Conservation (phyloP, 2,329 filamentous ascomycete genomes). For the Alternaria tenuissima region DNA sequence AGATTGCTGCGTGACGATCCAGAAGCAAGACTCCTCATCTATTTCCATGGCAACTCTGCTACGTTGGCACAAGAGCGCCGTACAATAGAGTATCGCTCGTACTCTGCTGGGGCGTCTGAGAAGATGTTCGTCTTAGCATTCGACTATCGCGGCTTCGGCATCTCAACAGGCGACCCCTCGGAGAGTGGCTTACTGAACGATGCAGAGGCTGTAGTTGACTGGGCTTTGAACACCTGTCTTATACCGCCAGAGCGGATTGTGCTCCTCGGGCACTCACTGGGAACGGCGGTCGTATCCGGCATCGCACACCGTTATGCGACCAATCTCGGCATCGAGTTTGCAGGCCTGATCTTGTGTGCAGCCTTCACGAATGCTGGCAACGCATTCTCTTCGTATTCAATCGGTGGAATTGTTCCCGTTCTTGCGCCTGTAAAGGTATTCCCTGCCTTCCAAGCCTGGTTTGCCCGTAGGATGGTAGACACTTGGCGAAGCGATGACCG, state of each 20-base stretch:
- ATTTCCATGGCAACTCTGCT: constrained; percentile 70
- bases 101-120: constrained; percentile 68
- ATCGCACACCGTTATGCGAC: constrained; percentile 74
- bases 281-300: constrained; percentile 82
- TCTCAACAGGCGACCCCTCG: constrained; percentile 78
- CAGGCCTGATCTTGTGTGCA: constrained; percentile 80
- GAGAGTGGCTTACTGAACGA: constrained; percentile 84
- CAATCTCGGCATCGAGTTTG: constrained; percentile 69
- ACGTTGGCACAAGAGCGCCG: constrained; percentile 81
- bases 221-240: constrained; percentile 71
- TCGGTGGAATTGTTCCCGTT: constrained; percentile 78
- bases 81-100: constrained; percentile 77
- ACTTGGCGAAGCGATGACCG: constrained; percentile 78
- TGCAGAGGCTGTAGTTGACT: constrained; percentile 76
- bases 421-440: constrained; percentile 75
- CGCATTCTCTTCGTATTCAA: constrained; percentile 78
- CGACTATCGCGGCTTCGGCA: constrained; percentile 90
- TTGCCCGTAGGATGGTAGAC: constrained; percentile 75
- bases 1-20: constrained; percentile 61
- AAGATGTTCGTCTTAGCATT: constrained; percentile 77
- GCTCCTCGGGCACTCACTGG: constrained; percentile 85
- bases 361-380: constrained; percentile 78
- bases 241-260: constrained; percentile 78
- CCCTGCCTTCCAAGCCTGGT: constrained; percentile 68
- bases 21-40: constrained; percentile 64